phyloP scores from a whole-genome alignment of 352 stramenopile genomes.

The Pythium myriotylum region DNA sequence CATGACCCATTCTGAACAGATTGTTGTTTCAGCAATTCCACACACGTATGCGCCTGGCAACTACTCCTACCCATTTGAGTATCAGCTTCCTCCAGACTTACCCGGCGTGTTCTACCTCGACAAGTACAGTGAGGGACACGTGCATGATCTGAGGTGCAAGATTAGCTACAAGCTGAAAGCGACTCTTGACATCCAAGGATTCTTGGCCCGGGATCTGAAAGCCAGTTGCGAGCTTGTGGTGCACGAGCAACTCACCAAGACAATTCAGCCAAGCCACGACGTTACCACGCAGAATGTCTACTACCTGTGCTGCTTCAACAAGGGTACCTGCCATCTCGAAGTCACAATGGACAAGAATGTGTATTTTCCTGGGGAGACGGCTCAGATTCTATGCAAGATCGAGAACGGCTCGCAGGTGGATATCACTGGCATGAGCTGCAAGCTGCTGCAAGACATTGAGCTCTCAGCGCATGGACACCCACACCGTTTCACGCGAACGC shows the following conservation, averaged over 20 bases:
- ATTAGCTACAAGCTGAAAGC: conserved; percentile 46
- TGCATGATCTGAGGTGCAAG: conserved; percentile 24
- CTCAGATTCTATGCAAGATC: conserved; percentile 40
- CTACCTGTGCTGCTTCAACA: conserved; percentile 44
- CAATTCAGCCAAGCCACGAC: conserved; percentile 30
- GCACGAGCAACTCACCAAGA: conserved; percentile 30
- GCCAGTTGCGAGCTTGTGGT: conserved; percentile 32
- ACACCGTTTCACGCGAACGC: conserved; percentile 13
- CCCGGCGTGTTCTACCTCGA: conserved; percentile 30
- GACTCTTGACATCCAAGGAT: conserved; percentile 34
- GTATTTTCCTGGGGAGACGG: conserved; percentile 36
- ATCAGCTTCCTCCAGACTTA: conserved; percentile 35
- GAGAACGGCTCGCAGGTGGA: conserved; percentile 37
- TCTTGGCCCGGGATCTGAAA: conserved; percentile 41
- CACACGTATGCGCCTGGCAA: conserved; percentile 28
- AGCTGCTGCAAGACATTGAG: conserved; percentile 34
- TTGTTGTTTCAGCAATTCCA: conserved; percentile 29
- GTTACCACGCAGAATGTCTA: conserved; percentile 32
- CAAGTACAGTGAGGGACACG: conserved; percentile 12
- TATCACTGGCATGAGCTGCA: conserved; percentile 35
- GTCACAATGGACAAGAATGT: conserved; percentile 42
- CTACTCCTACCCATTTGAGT: conserved; percentile 46
- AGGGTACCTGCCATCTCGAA: conserved; percentile 37
- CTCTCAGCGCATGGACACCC: conserved; percentile 16
- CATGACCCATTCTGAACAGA: too few species aligned